Evolutionary conservation across 140 eudicot genomes (phyloP).

Genomic region (Stevia rebaudiana): DNA sequence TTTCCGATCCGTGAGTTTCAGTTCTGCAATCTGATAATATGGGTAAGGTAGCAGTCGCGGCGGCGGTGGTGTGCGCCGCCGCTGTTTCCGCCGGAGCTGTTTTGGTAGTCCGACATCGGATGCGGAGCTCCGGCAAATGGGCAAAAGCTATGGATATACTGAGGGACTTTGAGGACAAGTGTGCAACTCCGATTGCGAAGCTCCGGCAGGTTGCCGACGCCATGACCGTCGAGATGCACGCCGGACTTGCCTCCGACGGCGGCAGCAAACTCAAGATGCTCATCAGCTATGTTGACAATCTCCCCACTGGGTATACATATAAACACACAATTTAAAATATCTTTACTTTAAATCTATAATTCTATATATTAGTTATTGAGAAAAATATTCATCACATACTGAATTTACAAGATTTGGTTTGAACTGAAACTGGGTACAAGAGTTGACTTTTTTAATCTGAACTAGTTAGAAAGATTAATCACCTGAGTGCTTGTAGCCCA

Average conservation of each 20-base stretch:
- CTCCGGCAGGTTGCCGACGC: slow-evolving; percentile 92
- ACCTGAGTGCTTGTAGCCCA: not conserved
- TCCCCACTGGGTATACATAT: slow-evolving; percentile 71
- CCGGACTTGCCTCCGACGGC: slow-evolving; percentile 93
- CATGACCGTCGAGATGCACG: slow-evolving; percentile 97
- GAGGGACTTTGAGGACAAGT: slow-evolving; percentile 63
- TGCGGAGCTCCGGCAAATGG: slow-evolving; percentile 67
- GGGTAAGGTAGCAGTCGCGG: slow-evolving; percentile 74
- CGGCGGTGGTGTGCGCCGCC: slow-evolving; percentile 68
- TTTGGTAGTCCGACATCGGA: slow-evolving; percentile 56
- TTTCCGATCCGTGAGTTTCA: slow-evolving; percentile 14
- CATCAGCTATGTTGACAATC: slow-evolving; percentile 83
- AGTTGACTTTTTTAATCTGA: slow-evolving; percentile 25
- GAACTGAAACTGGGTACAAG: not conserved
- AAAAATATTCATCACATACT: slow-evolving; percentile 16
- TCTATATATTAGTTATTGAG: not conserved
- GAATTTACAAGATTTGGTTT: slow-evolving; percentile 24
- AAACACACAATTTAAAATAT: not conserved
- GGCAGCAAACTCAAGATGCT: slow-evolving; percentile 98
- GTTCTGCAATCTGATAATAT: slow-evolving; percentile 23
- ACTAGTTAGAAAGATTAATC: not conserved
- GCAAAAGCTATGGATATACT: slow-evolving; percentile 58
- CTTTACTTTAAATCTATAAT: too few species aligned
- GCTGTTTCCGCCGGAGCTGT: slow-evolving; percentile 78
- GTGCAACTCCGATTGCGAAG: slow-evolving; percentile 52